Conservation (phyloP, 2,329 filamentous ascomycete genomes). For the Aspergillus amoenus region DNA sequence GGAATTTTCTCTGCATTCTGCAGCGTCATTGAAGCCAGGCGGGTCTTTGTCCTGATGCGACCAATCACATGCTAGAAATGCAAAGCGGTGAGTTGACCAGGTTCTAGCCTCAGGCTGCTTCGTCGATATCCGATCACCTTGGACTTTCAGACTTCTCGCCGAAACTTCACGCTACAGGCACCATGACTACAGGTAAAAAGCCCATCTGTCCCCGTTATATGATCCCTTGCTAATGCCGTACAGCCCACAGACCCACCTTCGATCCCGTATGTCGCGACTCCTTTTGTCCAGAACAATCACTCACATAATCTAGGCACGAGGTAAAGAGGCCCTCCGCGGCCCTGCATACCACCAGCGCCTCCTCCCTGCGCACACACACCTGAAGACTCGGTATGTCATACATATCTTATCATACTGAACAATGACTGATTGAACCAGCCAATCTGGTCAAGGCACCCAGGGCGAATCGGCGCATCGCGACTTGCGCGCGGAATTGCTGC, state of each 20-base stretch:
- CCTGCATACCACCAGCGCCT: conserved; percentile 95
- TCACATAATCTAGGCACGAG: conserved; percentile 64
- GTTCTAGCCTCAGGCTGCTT: conserved; percentile 13
- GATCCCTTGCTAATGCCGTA: conserved; percentile 26
- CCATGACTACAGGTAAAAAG: conserved; percentile 44
- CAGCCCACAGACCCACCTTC: conserved; percentile 83
- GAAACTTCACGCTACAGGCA: conserved; percentile 15
- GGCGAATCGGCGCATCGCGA: conserved; percentile 71
- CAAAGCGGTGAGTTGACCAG: conserved; percentile 14
- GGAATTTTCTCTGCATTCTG: conserved; percentile 20
- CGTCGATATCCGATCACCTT: conserved; percentile 1
- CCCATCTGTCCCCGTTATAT: background rate
- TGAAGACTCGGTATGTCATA: conserved; percentile 72
- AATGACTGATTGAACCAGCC: conserved; percentile 44
- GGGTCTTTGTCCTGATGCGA: conserved; percentile 11
- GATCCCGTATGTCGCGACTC: conserved; percentile 67
- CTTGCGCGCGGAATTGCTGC: conserved; percentile 83
- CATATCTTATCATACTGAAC: background rate
- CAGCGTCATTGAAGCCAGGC: conserved; percentile 19
- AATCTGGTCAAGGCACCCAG: conserved; percentile 86
- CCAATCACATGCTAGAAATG: conserved; percentile 5
- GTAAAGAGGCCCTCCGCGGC: conserved; percentile 91
- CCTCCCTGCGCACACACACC: conserved; percentile 85
- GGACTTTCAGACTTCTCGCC: background rate
- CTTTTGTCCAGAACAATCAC: conserved; percentile 24